Evolutionary conservation across 805 yeast species (phyloP), one percentile per base, ranked within the genome.

Genomic region (Blastobotrys peoriensis): DNA sequence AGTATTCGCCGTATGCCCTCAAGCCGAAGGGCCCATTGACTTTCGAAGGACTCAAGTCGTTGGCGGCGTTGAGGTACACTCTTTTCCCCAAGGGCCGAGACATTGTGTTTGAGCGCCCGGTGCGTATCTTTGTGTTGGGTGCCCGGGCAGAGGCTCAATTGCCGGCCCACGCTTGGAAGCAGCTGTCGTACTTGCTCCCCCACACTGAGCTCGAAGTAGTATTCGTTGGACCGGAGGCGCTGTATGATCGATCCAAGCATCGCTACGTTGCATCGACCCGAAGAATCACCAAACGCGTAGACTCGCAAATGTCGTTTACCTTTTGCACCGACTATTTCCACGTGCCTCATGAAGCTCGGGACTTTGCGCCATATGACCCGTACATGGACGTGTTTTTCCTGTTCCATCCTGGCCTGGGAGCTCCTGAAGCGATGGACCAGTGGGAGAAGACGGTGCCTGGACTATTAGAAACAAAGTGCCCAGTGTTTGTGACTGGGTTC

Each of bases 291-390:
- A 78, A 79, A 55, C 77, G 89, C 58, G 68, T 83, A 39, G 96
- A 86, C 64, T 81, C 78, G 41, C 79, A 81, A 42, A 63, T 93
- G 56, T 71, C 84, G 21, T 73, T 89, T 54, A 76, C 83, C 46
- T 83, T 83, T 67, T 95, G 89, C 65, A 87, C 98, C 1, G 84
- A 86, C 57, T 89, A 83, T 65, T 93, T 93, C 79, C 87, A 88
- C 60, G 91, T 84, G 33, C 73, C 84, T 49, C 95, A 93, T 66
- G 88, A 88, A 57, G 81, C 86, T 40, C 93, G 89, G 57, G 97
- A 91, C 66, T 86, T 93, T 63, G 86, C 87, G 80, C 98, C 98
- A 3, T 93, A 89, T 64, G 98, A 93, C 64, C 98, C 99, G 37
- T 93, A 91, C 65, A 75, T 86, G 61, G 98, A 93, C 62, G 78